Conservation (phyloP, 306 rosid genomes). For the Elaeagnus macrophylla region DNA sequence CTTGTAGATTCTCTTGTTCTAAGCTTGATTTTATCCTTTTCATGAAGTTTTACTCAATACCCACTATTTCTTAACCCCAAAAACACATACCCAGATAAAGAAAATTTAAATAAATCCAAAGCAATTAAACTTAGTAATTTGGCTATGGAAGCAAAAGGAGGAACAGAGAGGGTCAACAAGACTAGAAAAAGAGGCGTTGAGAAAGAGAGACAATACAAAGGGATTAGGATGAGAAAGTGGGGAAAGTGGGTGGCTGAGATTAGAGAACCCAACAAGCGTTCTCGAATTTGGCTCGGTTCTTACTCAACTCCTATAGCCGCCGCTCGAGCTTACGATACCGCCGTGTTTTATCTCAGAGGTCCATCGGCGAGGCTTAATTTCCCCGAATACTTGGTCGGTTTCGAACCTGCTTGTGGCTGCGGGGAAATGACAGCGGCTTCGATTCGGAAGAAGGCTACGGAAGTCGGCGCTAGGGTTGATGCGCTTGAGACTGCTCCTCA, state of each 20-base stretch:
- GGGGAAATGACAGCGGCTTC: slow-evolving; percentile 79
- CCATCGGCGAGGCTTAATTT: slow-evolving; percentile 89
- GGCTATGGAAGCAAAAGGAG: slow-evolving; percentile 9
- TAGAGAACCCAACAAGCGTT: slow-evolving; percentile 92
- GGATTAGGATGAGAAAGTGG: slow-evolving; percentile 99
- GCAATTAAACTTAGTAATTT: neutral
- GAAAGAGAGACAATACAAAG: slow-evolving; percentile 75
- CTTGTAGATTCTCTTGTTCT: slow-evolving; percentile 7
- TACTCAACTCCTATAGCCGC: slow-evolving; percentile 93
- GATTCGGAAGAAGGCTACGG: slow-evolving; percentile 78
- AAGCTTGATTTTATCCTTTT: slow-evolving; percentile 20
- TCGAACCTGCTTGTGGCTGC: slow-evolving; percentile 13
- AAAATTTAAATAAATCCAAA: neutral
- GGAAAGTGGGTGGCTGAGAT: slow-evolving; percentile 99
- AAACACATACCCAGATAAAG: neutral
- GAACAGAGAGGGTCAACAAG: slow-evolving; percentile 6
- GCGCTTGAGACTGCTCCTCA: slow-evolving; percentile 53
- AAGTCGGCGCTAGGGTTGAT: slow-evolving; percentile 88
- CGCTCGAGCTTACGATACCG: slow-evolving; percentile 94
- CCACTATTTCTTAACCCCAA: slow-evolving; percentile 7
- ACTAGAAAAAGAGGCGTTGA: slow-evolving; percentile 26
- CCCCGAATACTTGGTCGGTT: slow-evolving; percentile 50
- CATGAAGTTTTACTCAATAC: slow-evolving; percentile 29
- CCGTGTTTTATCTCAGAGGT: slow-evolving; percentile 77
- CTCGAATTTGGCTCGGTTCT: slow-evolving; percentile 95